Conservation (phyloP, 2,329 filamentous ascomycete species). For the Phaeomoniella chlamydospora region DNA sequence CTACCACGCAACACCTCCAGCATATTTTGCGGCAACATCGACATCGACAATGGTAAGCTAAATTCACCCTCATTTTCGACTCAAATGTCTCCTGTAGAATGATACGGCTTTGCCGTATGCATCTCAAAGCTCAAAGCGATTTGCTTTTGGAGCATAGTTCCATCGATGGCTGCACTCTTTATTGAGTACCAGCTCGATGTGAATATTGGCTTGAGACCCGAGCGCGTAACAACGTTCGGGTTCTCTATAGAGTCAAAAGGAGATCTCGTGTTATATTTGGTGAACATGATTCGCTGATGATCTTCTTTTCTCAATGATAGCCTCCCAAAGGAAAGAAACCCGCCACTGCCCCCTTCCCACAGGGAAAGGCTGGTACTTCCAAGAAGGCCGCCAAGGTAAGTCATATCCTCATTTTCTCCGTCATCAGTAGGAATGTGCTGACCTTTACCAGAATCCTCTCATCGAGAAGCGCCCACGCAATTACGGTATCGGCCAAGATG, state of each 20-base stretch:
- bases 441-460: constrained; percentile 69
- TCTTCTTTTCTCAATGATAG: constrained; percentile 99
- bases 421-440: constrained; percentile 6
- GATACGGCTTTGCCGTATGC: background rate
- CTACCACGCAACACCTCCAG: background rate
- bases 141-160: background rate
- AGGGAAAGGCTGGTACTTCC: constrained; percentile 67
- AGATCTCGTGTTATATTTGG: constrained; percentile 57
- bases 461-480: constrained; percentile 96
- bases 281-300: constrained; percentile 74
- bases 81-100: background rate
- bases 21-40: background rate
- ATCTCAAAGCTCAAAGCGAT: too few relatives aligned
- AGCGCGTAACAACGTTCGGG: constrained; percentile 38
- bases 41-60: background rate
- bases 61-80: background rate
- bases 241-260: constrained; percentile 87
- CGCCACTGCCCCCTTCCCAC: constrained; percentile 90
- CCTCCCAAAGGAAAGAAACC: constrained; percentile 99
- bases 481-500: constrained; percentile 98
- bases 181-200: constrained; percentile 1
- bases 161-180: constrained; percentile 2
- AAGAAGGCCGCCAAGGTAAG: constrained; percentile 97
- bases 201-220: constrained; percentile 39
- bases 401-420: constrained; percentile 14